Evolutionary conservation across 768 basidiomycete species (phyloP).

Genomic region (Trametes maxima): DNA sequence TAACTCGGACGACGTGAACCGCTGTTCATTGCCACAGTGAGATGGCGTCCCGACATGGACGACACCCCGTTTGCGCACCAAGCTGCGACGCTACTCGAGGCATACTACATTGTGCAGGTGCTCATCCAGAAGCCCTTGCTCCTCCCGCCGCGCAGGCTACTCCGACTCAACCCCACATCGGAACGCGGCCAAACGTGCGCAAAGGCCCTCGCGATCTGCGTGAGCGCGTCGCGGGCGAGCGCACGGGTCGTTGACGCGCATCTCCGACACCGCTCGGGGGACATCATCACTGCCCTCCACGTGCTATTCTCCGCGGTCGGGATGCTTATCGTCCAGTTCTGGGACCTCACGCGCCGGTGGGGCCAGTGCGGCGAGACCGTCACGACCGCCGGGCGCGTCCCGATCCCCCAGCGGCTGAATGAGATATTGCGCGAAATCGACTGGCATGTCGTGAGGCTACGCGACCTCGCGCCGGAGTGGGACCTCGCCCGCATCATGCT

Average conservation of each 20-base stretch:
- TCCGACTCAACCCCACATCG: constrained; percentile 30
- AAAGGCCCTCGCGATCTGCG: constrained; percentile 57
- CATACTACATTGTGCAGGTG: constrained; percentile 66
- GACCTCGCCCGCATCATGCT: constrained; percentile 20
- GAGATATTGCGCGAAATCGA: constrained; percentile 8
- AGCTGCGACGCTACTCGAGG: constrained; percentile 43
- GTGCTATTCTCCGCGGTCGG: constrained; percentile 52
- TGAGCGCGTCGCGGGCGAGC: constrained; percentile 59
- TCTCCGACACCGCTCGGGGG: constrained; percentile 39
- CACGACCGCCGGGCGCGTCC: background rate
- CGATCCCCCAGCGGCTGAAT: background rate
- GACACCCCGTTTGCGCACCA: constrained; percentile 43
- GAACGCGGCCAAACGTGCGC: constrained; percentile 6
- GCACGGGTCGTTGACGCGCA: constrained; percentile 59
- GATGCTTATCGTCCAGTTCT: constrained; percentile 53
- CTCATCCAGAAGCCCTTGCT: constrained; percentile 80
- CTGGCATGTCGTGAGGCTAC: constrained; percentile 10
- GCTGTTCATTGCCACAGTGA: constrained; percentile 28
- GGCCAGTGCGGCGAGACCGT: background rate
- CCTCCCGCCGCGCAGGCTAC: constrained; percentile 33
- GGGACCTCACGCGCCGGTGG: constrained; percentile 42
- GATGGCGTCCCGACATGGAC: constrained; percentile 45
- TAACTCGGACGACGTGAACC: background rate
- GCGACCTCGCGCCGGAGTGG: constrained; percentile 17
- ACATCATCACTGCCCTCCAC: constrained; percentile 34